Evolutionary conservation across 805 yeast genomes (phyloP).

Genomic region (Ogataea angusta): DNA sequence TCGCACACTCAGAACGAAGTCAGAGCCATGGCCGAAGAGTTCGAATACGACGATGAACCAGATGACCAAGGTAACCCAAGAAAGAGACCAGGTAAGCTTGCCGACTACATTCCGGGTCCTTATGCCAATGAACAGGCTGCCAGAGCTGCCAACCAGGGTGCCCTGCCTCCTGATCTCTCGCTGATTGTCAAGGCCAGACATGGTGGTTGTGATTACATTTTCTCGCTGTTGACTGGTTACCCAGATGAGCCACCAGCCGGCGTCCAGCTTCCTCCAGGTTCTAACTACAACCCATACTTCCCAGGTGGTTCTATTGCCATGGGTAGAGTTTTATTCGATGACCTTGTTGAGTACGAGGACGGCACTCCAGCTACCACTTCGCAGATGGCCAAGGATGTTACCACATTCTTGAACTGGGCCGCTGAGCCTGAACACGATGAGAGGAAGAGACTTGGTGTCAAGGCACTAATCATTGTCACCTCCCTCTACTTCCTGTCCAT

Average conservation of each 20-base stretch:
- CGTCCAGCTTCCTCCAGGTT: conserved; percentile 85
- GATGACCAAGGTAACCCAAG: conserved; percentile 96
- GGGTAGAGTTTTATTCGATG: conserved; percentile 98
- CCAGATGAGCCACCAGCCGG: conserved; percentile 99
- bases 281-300: conserved; percentile 99
- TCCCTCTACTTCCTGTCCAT: conserved; percentile 77
- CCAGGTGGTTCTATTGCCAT: conserved; percentile 99
- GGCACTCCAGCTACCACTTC: conserved; percentile 98
- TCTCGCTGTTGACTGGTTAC: conserved; percentile 93
- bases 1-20: conserved; percentile 90
- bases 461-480: conserved; percentile 79
- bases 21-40: conserved; percentile 90
- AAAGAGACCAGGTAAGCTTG: conserved; percentile 97
- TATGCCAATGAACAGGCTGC: conserved; percentile 99
- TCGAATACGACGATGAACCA: conserved; percentile 95
- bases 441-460: conserved; percentile 94
- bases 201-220: conserved; percentile 95
- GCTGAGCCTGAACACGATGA: conserved; percentile 98
- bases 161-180: conserved; percentile 96
- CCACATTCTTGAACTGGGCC: conserved; percentile 96
- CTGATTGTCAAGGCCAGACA: conserved; percentile 98
- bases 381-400: conserved; percentile 99
- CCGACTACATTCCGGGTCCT: conserved; percentile 93
- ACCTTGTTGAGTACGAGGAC: conserved; percentile 96
- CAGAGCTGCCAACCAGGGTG: conserved; percentile 99